Base-by-base conservation (phyloP, 2,329 filamentous ascomycete genomes). In the Tolypocladium album region DNA sequence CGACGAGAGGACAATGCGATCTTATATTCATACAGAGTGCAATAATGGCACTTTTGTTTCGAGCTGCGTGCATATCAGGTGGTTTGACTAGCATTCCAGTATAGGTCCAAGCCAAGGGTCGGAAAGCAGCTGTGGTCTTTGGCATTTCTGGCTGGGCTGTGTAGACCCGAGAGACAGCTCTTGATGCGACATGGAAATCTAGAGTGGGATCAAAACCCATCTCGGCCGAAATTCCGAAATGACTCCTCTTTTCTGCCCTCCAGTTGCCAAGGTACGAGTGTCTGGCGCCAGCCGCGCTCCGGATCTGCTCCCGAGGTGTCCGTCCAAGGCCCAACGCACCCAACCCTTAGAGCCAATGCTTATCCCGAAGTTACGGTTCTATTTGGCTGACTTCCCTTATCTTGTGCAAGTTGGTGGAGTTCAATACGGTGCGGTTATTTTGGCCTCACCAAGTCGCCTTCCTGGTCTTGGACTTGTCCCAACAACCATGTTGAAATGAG, bases 1-100 rank as follows among this genome's bases (percentile, higher is more conserved):
- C 27, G 12, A n/a, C 13, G 27, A 31, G 31, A n/a, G 55, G 40
- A 13, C 61, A 61, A 59, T 40, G 61, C 60, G 27, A 52, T 58
- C 42, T 17, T 12, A n/a, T 24, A 31, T 20, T 20, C 15, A 2
- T 8, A 53, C 27, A n/a, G 8, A 53, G 47, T 31, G 27, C 47
- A 8, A 36, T 2, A 20, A 34, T 8, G 15, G 50, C 50, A 27
- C 50, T 20, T 31, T n/a, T 53, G 50, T 34, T 22, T 5, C 17
- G 20, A 22, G 27, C 50, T 20, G 17, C 34, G 22, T 34, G 31
- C 50, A 53, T 53, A n/a, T 13, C 50, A 36, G 31, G 11, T 12
- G 31, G 20, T n/a, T 36, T 22, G 50, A 53, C 27, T 53, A 53
- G 50, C 47, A 27, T 34, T 52, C 27, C 31, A 24, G 27, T 5